phyloP scores from a whole-genome alignment of 2,329 filamentous ascomycete genomes.

The Emydomyces testavorans region DNA sequence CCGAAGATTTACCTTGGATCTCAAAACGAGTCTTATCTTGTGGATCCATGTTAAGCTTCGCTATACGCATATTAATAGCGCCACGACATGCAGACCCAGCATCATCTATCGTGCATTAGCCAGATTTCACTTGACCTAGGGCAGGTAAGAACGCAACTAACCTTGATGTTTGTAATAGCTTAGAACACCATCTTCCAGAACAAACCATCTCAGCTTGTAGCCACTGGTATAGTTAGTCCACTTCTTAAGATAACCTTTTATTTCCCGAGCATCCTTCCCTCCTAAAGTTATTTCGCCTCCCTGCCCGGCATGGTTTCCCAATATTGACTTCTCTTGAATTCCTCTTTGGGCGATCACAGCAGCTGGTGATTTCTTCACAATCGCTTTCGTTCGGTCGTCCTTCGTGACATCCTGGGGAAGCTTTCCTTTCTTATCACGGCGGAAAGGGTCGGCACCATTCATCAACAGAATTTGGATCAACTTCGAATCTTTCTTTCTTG shows the following conservation, averaged over 20 bases:
- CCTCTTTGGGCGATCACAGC: conserved; percentile 87
- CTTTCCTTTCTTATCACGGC: conserved; percentile 87
- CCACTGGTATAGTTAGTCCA: conserved; percentile 99
- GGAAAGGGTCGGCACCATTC: conserved; percentile 91
- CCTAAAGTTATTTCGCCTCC: conserved; percentile 47
- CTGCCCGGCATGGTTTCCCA: conserved; percentile 57
- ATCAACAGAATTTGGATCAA: conserved; percentile 83
- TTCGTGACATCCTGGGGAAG: conserved; percentile 93
- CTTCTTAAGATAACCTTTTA: conserved; percentile 98
- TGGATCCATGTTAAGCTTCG: conserved; percentile 84
- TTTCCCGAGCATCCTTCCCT: conserved; percentile 80
- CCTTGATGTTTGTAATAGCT: conserved; percentile 98
- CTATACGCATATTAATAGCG: conserved; percentile 98
- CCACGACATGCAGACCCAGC: conserved; percentile 90
- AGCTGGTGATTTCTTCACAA: conserved; percentile 87
- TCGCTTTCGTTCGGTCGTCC: conserved; percentile 75
- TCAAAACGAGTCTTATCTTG: conserved; percentile 98
- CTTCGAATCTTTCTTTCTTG: conserved; percentile 71
- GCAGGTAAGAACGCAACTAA: conserved; percentile 22
- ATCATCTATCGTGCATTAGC: conserved; percentile 51
- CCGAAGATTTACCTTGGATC: conserved; percentile 93
- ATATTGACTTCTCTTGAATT: conserved; percentile 92
- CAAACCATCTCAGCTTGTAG: conserved; percentile 95
- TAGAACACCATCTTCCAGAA: conserved; percentile 88
- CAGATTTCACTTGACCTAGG: background rate